A percentile compares a stretch with the other conserved stretches of the same genome.
phyloP scores from a whole-genome alignment of 306 rosid genomes.

The Glycine latifolia region DNA sequence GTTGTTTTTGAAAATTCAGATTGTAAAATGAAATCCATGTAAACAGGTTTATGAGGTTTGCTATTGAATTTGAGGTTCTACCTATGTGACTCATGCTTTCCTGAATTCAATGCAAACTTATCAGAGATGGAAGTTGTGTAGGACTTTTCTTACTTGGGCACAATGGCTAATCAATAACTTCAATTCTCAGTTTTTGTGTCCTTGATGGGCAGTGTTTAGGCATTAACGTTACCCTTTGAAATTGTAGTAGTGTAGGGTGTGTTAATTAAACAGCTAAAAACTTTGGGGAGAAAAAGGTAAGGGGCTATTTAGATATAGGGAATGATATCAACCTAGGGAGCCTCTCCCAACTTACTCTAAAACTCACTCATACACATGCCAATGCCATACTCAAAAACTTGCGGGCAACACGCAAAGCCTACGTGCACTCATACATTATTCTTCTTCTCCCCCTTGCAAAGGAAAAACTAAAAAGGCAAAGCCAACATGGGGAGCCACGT shows the following conservation, averaged over 20 bases:
- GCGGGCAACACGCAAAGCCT: slow-evolving; percentile 85
- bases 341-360: slow-evolving; percentile 46
- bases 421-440: slow-evolving; percentile 79
- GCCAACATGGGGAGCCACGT: slow-evolving; percentile 29
- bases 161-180: background rate
- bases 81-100: background rate
- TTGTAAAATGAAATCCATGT: no score
- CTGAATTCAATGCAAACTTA: no score
- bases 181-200: background rate
- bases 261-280: slow-evolving; percentile 48
- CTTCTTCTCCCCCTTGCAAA: slow-evolving; percentile 35
- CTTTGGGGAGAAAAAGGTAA: slow-evolving; percentile 46
- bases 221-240: slow-evolving; percentile 49
- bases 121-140: background rate
- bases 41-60: background rate
- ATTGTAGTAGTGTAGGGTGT: slow-evolving; percentile 29
- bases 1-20: no score
- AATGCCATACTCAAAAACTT: slow-evolving; percentile 66
- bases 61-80: slow-evolving; percentile 25
- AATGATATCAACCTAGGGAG: slow-evolving; percentile 69
- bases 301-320: slow-evolving; percentile 60
- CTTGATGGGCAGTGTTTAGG: slow-evolving; percentile 39
- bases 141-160: background rate
- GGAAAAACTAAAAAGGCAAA: slow-evolving; percentile 8
- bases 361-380: slow-evolving; percentile 34